Conservation (phyloP, 2,329 filamentous ascomycete species). For the Apiospora sp. region DNA sequence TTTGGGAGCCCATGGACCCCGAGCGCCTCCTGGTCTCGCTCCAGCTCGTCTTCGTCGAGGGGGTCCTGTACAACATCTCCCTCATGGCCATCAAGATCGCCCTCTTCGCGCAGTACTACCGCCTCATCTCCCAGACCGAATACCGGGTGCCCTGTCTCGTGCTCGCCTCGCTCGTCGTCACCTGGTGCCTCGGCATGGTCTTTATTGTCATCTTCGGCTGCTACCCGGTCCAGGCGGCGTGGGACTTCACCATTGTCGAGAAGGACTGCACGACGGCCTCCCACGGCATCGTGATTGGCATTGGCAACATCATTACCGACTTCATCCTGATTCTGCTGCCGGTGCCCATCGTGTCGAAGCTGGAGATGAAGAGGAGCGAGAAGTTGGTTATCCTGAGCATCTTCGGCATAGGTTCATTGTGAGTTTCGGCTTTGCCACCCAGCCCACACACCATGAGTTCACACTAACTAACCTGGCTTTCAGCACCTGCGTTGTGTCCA, state of each 20-base stretch:
- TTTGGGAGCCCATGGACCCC: neutral
- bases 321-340: conserved; percentile 21
- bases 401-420: conserved; percentile 16
- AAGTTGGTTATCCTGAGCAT: conserved; percentile 6
- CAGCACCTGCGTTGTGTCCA: conserved; percentile 16
- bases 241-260: conserved; percentile 7
- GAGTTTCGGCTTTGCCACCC: conserved; percentile 3
- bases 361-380: neutral
- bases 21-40: neutral
- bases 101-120: conserved; percentile 44
- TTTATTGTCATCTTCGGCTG: neutral
- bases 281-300: neutral
- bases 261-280: neutral
- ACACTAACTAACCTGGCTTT: neutral
- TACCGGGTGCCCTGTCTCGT: conserved; percentile 5
- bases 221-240: neutral
- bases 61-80: conserved; percentile 42
- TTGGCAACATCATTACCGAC: conserved; percentile 24
- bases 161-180: neutral
- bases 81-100: conserved; percentile 43
- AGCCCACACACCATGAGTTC: neutral
- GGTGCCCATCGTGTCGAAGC: conserved; percentile 8
- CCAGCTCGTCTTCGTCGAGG: conserved; percentile 9
- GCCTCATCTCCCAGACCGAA: conserved; percentile 34
- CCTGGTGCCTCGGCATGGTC: neutral